phyloP scores from a whole-genome alignment of 1,284 basidiomycete genomes.

The Caloboletus inedulis region DNA sequence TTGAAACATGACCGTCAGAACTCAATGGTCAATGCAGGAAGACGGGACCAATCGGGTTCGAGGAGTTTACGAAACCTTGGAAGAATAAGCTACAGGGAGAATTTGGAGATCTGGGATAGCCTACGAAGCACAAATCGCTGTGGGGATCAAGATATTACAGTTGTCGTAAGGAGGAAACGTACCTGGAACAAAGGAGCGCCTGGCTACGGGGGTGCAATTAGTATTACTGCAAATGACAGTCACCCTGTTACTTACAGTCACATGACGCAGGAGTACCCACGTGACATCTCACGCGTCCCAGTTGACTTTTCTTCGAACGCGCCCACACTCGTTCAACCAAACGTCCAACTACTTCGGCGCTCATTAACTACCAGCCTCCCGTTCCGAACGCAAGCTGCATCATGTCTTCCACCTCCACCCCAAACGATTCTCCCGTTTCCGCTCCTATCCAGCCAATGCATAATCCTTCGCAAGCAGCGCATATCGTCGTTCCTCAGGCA shows the following conservation, averaged over 20 bases:
- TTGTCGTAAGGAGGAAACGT: no score
- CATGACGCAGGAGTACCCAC: constrained; percentile 21
- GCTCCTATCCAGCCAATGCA: constrained; percentile 76
- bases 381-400: neutral
- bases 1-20: neutral
- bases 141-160: no score
- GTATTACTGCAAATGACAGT: no score
- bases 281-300: constrained; percentile 28
- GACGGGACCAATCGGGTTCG: neutral
- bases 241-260: constrained; percentile 3
- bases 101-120: neutral
- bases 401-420: constrained; percentile 62
- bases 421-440: constrained; percentile 59
- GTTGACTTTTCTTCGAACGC: constrained; percentile 26
- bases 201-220: no score
- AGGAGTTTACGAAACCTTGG: neutral
- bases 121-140: no score
- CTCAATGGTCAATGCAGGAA: neutral
- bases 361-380: neutral
- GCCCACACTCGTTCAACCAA: neutral
- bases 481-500: constrained; percentile 73
- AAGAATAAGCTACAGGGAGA: neutral
- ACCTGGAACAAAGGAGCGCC: no score
- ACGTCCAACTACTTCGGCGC: neutral
- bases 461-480: constrained; percentile 77